Evolutionary conservation across 352 stramenopile genomes (phyloP), one percentile per base, ranked within the genome.

Genomic region (Phytopythium ostracodes): DNA sequence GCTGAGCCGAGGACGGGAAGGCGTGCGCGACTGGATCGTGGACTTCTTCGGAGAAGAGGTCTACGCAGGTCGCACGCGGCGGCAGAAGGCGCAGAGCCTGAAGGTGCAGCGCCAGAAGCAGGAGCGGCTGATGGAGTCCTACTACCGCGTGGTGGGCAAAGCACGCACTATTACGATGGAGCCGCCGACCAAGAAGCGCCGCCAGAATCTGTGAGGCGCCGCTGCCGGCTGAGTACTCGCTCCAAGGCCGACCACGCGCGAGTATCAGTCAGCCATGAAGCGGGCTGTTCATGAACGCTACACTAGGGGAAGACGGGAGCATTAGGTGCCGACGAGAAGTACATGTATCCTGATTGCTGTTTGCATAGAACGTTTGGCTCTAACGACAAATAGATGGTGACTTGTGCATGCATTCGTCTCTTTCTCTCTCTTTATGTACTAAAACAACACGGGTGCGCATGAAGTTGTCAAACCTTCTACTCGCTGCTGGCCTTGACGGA

Each of bases 121-220:
- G 31, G 72, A 92, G 54, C 77, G 81, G 4, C 81, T 77, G 2
- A 78, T 94, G 29, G 79, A 94, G 62, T 81, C 82, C 25, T 92
- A 91, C 73, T 94, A 92, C 62, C 73, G 73, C 35, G 77, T 84
- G 29, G 76, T 92, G 18, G 72, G 76, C 18, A 92, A 92, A 63
- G 56, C 75, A 17, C 74, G 76, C 63, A 69, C 71, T 47, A 31
- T 57, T 60, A 61, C 42, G 29, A 71, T 61, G 31, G 62, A 36
- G 11, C 61, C 57, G 36, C 33, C 55, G 50, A 17, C 44, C 33
- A 58, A 63, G 40, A 72, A 75, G 18, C 38, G 25, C 55, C 55
- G 40, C 36, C 38, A 60, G 55, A 36, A 52, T 9, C 38, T 60
- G 24, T 60, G 29, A 60, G 38, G 5, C n/a, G 53, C 20, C 20